Conservation (phyloP, 2,329 filamentous ascomycete genomes). For the Chrysoporthe cubensis region DNA sequence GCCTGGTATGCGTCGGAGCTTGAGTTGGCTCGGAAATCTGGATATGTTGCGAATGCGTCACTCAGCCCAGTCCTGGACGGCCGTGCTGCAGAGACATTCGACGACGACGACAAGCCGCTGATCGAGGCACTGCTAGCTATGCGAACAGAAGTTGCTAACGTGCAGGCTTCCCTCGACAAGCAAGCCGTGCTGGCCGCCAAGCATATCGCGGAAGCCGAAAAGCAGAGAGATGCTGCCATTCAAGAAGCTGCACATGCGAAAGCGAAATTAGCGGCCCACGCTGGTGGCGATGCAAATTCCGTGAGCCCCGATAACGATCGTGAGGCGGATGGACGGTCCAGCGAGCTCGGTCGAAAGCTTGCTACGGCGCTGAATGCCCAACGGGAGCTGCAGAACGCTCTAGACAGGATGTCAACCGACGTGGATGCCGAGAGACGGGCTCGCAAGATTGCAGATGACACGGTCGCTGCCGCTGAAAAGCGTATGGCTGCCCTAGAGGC, state of each 20-base stretch:
- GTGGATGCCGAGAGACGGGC: conserved; percentile 81
- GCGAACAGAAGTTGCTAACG: conserved; percentile 84
- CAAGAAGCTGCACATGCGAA: conserved; percentile 95
- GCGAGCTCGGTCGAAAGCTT: conserved; percentile 80
- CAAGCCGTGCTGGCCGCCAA: conserved; percentile 85
- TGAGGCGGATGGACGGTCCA: conserved; percentile 67
- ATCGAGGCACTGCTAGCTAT: conserved; percentile 92
- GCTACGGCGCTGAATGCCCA: conserved; percentile 80
- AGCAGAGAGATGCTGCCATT: conserved; percentile 91
- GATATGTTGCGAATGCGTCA: conserved; percentile 75
- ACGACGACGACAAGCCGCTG: conserved; percentile 88
- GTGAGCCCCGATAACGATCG: conserved; percentile 60
- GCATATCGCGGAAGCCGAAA: conserved; percentile 91
- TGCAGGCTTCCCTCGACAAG: conserved; percentile 86
- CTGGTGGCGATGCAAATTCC: conserved; percentile 64
- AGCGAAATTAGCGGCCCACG: conserved; percentile 83
- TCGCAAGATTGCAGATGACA: conserved; percentile 86
- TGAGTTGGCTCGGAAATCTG: conserved; percentile 86
- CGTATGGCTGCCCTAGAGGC: conserved; percentile 82
- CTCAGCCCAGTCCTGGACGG: conserved; percentile 77
- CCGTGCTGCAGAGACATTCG: conserved; percentile 76
- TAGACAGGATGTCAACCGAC: conserved; percentile 72
- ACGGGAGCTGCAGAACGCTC: conserved; percentile 75
- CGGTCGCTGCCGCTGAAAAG: conserved; percentile 77
- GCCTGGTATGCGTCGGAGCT: conserved; percentile 98